phyloP scores from a whole-genome alignment of 2,329 filamentous ascomycete species.

The Sarocladiaceae sp. region DNA sequence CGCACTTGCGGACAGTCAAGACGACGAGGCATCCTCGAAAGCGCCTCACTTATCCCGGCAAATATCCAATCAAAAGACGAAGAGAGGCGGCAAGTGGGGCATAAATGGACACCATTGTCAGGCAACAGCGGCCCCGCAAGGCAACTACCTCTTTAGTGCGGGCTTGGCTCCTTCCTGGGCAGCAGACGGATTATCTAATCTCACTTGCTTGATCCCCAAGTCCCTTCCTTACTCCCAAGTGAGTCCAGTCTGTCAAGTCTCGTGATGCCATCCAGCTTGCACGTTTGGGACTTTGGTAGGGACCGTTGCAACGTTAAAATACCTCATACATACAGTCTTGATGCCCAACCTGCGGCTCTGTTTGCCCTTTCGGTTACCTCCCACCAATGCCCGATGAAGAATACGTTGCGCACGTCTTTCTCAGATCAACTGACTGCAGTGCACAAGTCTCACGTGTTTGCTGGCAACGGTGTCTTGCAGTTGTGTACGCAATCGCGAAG shows the following conservation, averaged over 20 bases:
- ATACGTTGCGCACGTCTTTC: background rate
- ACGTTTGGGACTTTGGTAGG: background rate
- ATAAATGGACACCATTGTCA: background rate
- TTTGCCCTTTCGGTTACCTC: background rate
- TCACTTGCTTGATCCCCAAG: background rate
- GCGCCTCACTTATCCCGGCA: background rate
- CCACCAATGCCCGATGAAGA: too few species aligned
- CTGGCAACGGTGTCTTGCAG: background rate
- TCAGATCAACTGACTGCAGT: too few species aligned
- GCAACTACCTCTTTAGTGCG: background rate
- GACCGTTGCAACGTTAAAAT: background rate
- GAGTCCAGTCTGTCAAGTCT: too few species aligned
- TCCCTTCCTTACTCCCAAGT: background rate
- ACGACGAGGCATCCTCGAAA: conserved; percentile 1
- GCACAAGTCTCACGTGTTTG: background rate
- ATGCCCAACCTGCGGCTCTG: background rate
- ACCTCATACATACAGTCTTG: background rate
- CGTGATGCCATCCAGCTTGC: background rate
- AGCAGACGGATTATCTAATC: background rate
- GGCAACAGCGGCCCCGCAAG: conserved; percentile 8
- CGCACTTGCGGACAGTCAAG: conserved; percentile 1
- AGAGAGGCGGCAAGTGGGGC: background rate
- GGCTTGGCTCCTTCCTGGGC: background rate
- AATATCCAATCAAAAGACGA: background rate
- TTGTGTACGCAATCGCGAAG: background rate